Base-by-base conservation (phyloP, 2,329 filamentous ascomycete species). In the Chaetomiaceae sp. region DNA sequence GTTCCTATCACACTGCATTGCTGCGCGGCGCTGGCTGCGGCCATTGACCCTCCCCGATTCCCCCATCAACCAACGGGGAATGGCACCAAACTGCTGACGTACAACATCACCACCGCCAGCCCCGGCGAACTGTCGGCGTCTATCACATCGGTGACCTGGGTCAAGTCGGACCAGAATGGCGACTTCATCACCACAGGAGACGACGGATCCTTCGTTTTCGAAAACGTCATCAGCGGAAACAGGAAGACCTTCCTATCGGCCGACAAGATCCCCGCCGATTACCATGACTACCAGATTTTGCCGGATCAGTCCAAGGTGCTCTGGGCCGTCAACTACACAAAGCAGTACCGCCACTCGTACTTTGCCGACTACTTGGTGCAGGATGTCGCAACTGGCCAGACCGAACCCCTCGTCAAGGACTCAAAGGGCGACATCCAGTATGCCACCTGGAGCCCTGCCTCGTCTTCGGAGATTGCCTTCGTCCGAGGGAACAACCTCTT, bases 331-430 rank as follows among this genome's bases (percentile, higher is more conserved):
- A 87, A 88, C 63, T 77, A 81, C 65, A 87, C 81, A 14, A 85
- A 86, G 67, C 79, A 85, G 65, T 87, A 88, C 63, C 80, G 85
- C 1, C 72, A 87, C 68, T 85, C 84, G 6, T 87, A 83, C 68
- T 84, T 83, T 64, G 79, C 84, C 31, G 77, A 87, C 64, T 88
- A 88, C 66, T 76, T 81, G 40, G 70, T 88, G 19, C 76, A 84
- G 43, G 79, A 87, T 58, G 76, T 85, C 11, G 73, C 72, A n/a
- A 79, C 75, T 0, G 81, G 81, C 22, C 66, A 77, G 51, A 71
- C 77, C 1, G 72, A 73, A 3, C 75, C 83, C 0, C 71, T 88
- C 0, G 77, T 83, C 0, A 69, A 75, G 0, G 79, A 82, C 53
- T 83, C 86, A 57, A 72, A 67, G 1, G 83, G 81, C 12, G 83